Evolutionary conservation across 176 grass and related monocot species (phyloP), one percentile per base, ranked within the genome.

Genomic region (Lolium perenne): DNA sequence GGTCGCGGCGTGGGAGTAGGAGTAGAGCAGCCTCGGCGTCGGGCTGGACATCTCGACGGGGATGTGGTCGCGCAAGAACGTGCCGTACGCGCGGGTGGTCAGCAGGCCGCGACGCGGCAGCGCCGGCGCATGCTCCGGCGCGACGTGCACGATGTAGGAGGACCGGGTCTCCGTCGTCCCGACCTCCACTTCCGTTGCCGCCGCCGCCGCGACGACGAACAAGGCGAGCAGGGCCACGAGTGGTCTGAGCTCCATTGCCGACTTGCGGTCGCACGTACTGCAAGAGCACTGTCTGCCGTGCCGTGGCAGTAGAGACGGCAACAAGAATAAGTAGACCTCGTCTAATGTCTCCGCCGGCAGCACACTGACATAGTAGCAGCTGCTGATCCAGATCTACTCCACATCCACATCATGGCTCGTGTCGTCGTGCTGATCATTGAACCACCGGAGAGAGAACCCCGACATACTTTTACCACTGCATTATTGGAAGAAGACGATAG

Each of bases 1-100:
- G 2, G 87, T 86, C 5, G 70, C 29, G 22, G 88, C 76, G 25
- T 80, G 75, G 29, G 23, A 21, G 86, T 91, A 91, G 14, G 85
- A 50, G 90, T 86, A 58, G 10, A 82, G 82, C 2, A 82, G 5
- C 12, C 57, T 22, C 4, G 88, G 83, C 4, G 26, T 58, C 0
- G 82, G 76, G 38, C 1, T 21, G 54, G 21, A 8, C 4, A 86
- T 0, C 63, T 70, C 63, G 6, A 6, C 15, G 0, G 63, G 64
- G 77, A 86, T 16, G 48, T n/a, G 53, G 5, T 58, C 65, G 11
- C 76, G 62, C 32, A 80, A 0, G 59, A 80, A 49, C 0, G 51
- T 32, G n/a, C 23, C 5, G 74, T 86, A 62, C 18, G 62, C 67
- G 0, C 13, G 13, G 53, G 13, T 1, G 45, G 69, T 22, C 20